Evolutionary conservation across 805 yeast genomes (phyloP), one percentile per base, ranked within the genome.

Genomic region (Vanderwaltozyma tropicalis): DNA sequence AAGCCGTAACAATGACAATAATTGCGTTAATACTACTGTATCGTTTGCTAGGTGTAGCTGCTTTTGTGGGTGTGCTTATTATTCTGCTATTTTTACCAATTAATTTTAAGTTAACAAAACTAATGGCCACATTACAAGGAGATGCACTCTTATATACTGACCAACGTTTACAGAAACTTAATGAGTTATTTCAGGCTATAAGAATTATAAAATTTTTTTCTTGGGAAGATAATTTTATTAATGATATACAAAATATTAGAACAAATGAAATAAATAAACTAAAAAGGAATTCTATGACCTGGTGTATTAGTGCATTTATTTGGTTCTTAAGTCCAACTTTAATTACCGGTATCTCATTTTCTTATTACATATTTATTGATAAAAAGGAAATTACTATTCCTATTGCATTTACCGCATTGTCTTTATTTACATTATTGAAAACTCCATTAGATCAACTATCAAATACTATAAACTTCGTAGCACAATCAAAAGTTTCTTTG

Each of bases 161-260:
- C 60, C 75, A 76, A 59, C 78, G 98, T 62, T 83, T 89, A 41
- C 95, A 87, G 55, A 86, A 83, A 59, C 72, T 92, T 51, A 92
- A 88, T 59, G 98, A 92, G 63, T 75, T 94, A 8, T 78, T 89
- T 52, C 94, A 82, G 61, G 80, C 89, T 45, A 89, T 89, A 45
- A 74, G 96, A 57, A 86, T 89, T 49, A 82, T 89, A 66, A 89
- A 89, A 62, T 87, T 83, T 53, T 88, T 89, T 59, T 95, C 95
- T 2, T 89, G 98, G 98, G 98, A 89, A 61, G 72, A 76, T 32
- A 79, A 80, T 49, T 88, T 89, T 55, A 78, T 74, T 47, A 74
- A 78, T 34, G 76, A 72, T 29, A 81, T 89, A 41, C 59, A 76
- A 59, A 67, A 74, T 16, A 68, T 86, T 39, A 78, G 98, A 66